A percentile compares a stretch with the other conserved stretches of the same genome.
Evolutionary conservation across 352 stramenopile species (phyloP).

Genomic region (Ophiocytium majus): DNA sequence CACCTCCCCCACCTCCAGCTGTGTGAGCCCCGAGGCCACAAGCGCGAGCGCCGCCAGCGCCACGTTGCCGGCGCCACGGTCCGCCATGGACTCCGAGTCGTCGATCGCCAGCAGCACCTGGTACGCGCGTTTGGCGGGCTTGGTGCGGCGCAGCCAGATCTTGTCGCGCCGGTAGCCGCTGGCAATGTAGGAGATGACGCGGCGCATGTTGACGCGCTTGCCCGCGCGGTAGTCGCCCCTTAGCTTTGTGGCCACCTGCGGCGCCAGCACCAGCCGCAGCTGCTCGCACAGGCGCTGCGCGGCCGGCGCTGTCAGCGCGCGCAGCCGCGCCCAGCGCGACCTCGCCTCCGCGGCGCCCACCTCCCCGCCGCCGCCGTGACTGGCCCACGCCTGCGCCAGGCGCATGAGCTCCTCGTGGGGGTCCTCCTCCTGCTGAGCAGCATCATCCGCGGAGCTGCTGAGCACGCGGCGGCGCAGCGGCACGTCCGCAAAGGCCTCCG

Average conservation of each 20-base stretch:
- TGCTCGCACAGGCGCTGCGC: slow-evolving; percentile 96
- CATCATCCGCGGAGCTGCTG: no score
- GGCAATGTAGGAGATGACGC: slow-evolving; percentile 99
- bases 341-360: background rate
- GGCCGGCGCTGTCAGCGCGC: slow-evolving; percentile 80
- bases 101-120: slow-evolving; percentile 98
- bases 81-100: slow-evolving; percentile 98
- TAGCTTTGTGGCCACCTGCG: slow-evolving; percentile 67
- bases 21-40: slow-evolving; percentile 92
- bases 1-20: slow-evolving; percentile 94
- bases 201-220: slow-evolving; percentile 99
- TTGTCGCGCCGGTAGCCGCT: slow-evolving; percentile 99
- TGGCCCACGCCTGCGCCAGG: background rate
- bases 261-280: slow-evolving; percentile 95
- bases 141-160: slow-evolving; percentile 98
- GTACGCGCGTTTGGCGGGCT: slow-evolving; percentile 97
- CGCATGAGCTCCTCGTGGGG: background rate
- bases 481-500: background rate
- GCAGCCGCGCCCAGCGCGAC: slow-evolving; percentile 83
- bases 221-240: slow-evolving; percentile 97
- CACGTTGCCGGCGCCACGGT: slow-evolving; percentile 89
- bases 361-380: no score
- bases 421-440: background rate
- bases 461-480: no score
- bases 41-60: slow-evolving; percentile 92